Evolutionary conservation across 306 rosid genomes (phyloP).

Genomic region (Ziziphus jujuba): DNA sequence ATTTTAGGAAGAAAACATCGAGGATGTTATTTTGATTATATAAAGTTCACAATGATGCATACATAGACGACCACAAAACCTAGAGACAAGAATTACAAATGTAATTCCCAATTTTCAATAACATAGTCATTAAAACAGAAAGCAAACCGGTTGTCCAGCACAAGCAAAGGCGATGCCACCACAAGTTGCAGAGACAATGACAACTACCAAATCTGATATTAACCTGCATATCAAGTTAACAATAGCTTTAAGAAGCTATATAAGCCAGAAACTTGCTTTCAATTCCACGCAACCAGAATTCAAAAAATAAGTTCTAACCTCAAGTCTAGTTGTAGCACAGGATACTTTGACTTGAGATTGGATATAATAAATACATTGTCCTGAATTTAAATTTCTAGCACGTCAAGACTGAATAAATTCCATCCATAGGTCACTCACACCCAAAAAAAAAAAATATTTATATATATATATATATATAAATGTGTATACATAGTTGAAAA

Average conservation of each 20-base stretch:
- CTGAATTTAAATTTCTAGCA: conserved; percentile 39
- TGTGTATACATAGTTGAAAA: conserved; percentile 16
- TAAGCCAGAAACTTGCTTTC: conserved; percentile 31
- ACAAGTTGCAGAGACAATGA: conserved; percentile 96
- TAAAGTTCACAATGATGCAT: not conserved
- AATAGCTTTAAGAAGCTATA: conserved; percentile 29
- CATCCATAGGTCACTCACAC: not conserved
- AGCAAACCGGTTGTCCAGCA: conserved; percentile 90
- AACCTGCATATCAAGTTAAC: conserved; percentile 48
- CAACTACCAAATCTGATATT: conserved; percentile 93
- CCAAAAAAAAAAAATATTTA: not conserved
- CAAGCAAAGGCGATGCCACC: conserved; percentile 98
- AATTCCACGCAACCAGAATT: conserved; percentile 21
- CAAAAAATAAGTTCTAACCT: conserved; percentile 48
- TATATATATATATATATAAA: too few relatives aligned
- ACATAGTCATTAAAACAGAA: not conserved
- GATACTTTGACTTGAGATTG: conserved; percentile 88
- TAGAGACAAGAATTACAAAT: not conserved
- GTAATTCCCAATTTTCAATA: not conserved
- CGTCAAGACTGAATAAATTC: conserved; percentile 11
- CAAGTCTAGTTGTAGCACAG: conserved; percentile 84
- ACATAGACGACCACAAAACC: not conserved
- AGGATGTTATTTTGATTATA: not conserved
- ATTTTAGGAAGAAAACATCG: conserved; percentile 14
- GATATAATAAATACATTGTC: conserved; percentile 93